Conservation (phyloP, 805 yeast species). For the Candida caryicola region DNA sequence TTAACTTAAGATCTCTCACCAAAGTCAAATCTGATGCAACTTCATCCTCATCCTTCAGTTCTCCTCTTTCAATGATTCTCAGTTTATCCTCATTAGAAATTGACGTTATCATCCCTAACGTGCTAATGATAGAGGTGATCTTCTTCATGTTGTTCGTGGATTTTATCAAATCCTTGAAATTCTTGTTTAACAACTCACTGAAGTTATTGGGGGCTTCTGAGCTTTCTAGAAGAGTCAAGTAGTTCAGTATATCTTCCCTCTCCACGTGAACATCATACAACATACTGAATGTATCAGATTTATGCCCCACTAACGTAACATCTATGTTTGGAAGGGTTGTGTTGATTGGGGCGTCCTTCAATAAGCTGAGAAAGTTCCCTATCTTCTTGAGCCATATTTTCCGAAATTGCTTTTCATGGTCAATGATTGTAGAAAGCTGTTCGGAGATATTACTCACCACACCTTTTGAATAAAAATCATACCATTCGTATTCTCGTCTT, state of each 20-base stretch:
- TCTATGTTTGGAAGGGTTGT: constrained; percentile 30
- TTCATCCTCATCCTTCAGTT: constrained; percentile 15
- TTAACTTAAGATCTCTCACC: constrained; percentile 60
- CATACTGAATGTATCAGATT: constrained; percentile 24
- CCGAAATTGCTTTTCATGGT: constrained; percentile 54
- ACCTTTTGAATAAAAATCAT: constrained; percentile 40
- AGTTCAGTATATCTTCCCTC: constrained; percentile 31
- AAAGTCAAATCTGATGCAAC: constrained; percentile 39
- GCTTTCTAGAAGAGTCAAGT: constrained; percentile 24
- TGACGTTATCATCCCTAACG: constrained; percentile 29
- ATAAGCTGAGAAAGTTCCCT: constrained; percentile 36
- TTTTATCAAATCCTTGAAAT: constrained; percentile 44
- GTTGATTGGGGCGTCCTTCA: constrained; percentile 15
- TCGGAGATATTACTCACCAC: constrained; percentile 48
- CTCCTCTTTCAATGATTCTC: constrained; percentile 10
- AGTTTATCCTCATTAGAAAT: constrained; percentile 17
- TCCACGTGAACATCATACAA: constrained; percentile 34
- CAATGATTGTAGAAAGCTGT: constrained; percentile 53
- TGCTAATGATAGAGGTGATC: constrained; percentile 29
- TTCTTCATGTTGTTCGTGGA: constrained; percentile 37
- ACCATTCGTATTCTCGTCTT: constrained; percentile 59
- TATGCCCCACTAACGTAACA: constrained; percentile 35
- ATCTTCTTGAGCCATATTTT: constrained; percentile 64
- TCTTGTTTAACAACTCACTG: constrained; percentile 39
- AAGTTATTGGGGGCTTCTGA: constrained; percentile 31